A percentile compares a stretch with the other conserved stretches of the same genome.
phyloP scores from a whole-genome alignment of 2,329 filamentous ascomycete species.

The Coccinonectria pachysandricola region DNA sequence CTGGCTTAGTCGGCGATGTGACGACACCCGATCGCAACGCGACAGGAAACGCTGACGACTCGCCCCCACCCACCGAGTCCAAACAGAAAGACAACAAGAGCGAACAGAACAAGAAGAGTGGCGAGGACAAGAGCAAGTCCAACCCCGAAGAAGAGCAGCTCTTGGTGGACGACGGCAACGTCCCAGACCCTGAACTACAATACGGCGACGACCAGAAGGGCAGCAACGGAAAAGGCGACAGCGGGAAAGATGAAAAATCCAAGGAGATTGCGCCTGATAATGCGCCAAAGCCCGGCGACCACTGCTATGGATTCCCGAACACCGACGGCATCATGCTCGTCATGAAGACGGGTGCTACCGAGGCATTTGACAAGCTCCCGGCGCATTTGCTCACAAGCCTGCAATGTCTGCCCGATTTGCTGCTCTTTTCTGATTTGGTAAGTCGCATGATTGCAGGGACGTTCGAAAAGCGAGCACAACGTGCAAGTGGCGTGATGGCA shows the following conservation, averaged over 20 bases:
- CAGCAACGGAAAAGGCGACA: slow-evolving; percentile 1
- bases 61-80: background rate
- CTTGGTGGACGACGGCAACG: slow-evolving; percentile 1
- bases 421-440: slow-evolving; percentile 46
- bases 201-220: slow-evolving; percentile 1
- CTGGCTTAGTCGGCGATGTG: slow-evolving; percentile 18
- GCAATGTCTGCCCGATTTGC: slow-evolving; percentile 42
- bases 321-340: slow-evolving; percentile 37
- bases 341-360: slow-evolving; percentile 50
- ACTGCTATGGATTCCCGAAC: slow-evolving; percentile 32
- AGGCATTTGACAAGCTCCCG: slow-evolving; percentile 42
- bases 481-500: slow-evolving; percentile 1
- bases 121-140: slow-evolving; percentile 1
- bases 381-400: slow-evolving; percentile 45
- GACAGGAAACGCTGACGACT: slow-evolving; percentile 1
- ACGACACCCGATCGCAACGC: slow-evolving; percentile 24
- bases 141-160: slow-evolving; percentile 1
- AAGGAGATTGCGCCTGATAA: slow-evolving; percentile 2
- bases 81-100: background rate
- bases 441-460: slow-evolving; percentile 5
- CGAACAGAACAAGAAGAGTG: slow-evolving; percentile 2
- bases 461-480: slow-evolving; percentile 4
- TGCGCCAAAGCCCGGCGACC: slow-evolving; percentile 5
- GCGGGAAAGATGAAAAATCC: background rate
- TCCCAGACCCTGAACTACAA: slow-evolving; percentile 3